These are phyloP conservation scores for Pyrenophora teres DNA, from an alignment of 2,329 filamentous ascomycete genomes.

Conservation along the genomic window DNA sequence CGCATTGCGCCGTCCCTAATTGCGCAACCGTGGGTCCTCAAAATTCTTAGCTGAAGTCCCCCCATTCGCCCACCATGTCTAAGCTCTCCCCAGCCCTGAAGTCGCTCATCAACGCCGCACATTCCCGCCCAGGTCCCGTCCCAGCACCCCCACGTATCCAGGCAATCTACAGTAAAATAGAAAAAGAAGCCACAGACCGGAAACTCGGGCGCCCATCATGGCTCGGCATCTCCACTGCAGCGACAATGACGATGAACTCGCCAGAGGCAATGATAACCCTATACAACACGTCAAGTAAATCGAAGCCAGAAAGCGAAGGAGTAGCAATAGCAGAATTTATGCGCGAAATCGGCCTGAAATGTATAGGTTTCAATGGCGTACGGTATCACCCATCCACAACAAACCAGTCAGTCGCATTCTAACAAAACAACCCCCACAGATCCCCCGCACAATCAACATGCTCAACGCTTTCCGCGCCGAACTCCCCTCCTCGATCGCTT, in stretches of 20 bases:
- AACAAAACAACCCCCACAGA: conserved; percentile 58
- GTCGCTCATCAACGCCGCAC: conserved; percentile 43
- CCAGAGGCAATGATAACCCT: conserved; percentile 72
- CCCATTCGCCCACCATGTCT: conserved; percentile 31
- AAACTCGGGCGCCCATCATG: conserved; percentile 43
- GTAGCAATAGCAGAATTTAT: conserved; percentile 69
- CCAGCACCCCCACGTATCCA: conserved; percentile 41
- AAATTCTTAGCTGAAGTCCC: too few relatives aligned
- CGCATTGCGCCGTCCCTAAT: too few relatives aligned
- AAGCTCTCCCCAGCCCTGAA: conserved; percentile 44
- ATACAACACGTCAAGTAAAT: conserved; percentile 51
- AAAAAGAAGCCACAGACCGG: conserved; percentile 36
- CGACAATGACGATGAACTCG: conserved; percentile 85
- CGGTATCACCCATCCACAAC: not conserved
- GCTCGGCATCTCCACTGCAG: conserved; percentile 62
- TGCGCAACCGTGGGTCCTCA: too few relatives aligned
- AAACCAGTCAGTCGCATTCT: not conserved
- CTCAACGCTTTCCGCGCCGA: conserved; percentile 71
- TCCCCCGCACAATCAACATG: conserved; percentile 82
- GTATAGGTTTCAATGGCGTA: conserved; percentile 75
- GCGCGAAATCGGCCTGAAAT: conserved; percentile 75
- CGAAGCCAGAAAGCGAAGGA: conserved; percentile 37
- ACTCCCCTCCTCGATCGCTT: conserved; percentile 62
- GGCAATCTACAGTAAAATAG: conserved; percentile 38
- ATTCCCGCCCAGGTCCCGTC: conserved; percentile 42